Evolutionary conservation across 352 stramenopile species (phyloP).

Genomic region (Phytopythium vexans): DNA sequence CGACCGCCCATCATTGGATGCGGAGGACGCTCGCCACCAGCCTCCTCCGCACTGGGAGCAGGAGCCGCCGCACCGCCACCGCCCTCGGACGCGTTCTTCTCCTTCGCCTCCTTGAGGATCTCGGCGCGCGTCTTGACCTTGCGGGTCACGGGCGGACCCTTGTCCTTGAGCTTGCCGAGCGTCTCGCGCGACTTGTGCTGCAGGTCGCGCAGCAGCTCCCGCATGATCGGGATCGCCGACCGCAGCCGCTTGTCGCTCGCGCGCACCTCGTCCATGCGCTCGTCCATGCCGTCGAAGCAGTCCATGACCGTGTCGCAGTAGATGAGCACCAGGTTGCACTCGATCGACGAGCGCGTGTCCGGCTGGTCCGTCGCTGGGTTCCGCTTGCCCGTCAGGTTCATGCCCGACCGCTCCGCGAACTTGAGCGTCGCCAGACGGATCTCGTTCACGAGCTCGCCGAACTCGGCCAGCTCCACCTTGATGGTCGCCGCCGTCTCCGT

Average conservation of each 20-base stretch:
- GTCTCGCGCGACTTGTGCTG: conserved; percentile 55
- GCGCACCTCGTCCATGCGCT: conserved; percentile 83
- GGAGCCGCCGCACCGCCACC: conserved; percentile 16
- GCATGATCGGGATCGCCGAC: conserved; percentile 60
- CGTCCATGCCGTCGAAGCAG: conserved; percentile 74
- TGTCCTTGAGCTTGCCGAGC: conserved; percentile 59
- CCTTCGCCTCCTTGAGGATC: conserved; percentile 85
- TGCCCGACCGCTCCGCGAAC: conserved; percentile 82
- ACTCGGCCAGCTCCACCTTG: conserved; percentile 82
- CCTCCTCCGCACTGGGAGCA: conserved; percentile 15
- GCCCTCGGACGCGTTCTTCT: conserved; percentile 71
- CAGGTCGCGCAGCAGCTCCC: conserved; percentile 60
- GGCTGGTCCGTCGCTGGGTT: conserved; percentile 57
- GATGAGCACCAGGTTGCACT: conserved; percentile 57
- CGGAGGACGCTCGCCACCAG: conserved; percentile 25
- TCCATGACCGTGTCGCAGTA: conserved; percentile 68
- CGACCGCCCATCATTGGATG: conserved; percentile 50
- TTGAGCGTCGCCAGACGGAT: conserved; percentile 71
- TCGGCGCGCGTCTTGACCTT: conserved; percentile 67
- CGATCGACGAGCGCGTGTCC: conserved; percentile 74
- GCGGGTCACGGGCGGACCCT: conserved; percentile 49
- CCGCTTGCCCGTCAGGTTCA: conserved; percentile 85
- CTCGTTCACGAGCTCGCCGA: conserved; percentile 79
- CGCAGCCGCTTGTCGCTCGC: conserved; percentile 77
- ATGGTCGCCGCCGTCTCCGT: conserved; percentile 82